phyloP scores from a whole-genome alignment of 1,284 basidiomycete genomes.

The Violaceomyces palustris region DNA sequence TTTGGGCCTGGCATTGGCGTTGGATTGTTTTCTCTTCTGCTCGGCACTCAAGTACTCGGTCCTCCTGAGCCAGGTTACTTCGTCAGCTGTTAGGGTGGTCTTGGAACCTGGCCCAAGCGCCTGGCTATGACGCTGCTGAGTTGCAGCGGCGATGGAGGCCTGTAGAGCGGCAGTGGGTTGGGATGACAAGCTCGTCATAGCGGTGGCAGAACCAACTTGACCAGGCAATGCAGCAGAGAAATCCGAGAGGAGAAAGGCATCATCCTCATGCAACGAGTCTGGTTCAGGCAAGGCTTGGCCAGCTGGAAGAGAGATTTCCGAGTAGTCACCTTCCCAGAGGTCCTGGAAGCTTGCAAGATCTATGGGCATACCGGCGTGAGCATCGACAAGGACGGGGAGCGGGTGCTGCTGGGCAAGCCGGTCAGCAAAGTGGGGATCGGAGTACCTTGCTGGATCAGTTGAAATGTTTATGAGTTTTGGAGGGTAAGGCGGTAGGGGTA shows the following conservation, averaged over 20 bases:
- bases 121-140: slow-evolving; percentile 26
- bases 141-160: slow-evolving; percentile 16
- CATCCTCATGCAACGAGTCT: slow-evolving; percentile 34
- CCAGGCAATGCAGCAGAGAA: slow-evolving; percentile 25
- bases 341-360: slow-evolving; percentile 45
- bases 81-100: slow-evolving; percentile 25
- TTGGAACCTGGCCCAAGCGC: slow-evolving; percentile 27
- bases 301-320: slow-evolving; percentile 13
- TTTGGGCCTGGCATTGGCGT: slow-evolving; percentile 18
- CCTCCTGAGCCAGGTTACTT: slow-evolving; percentile 48
- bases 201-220: slow-evolving; percentile 6
- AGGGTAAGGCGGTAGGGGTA: slow-evolving; percentile 50
- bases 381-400: slow-evolving; percentile 45
- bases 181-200: slow-evolving; percentile 19
- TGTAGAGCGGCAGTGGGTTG: slow-evolving; percentile 11
- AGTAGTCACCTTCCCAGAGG: slow-evolving; percentile 39
- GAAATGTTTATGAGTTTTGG: slow-evolving; percentile 45
- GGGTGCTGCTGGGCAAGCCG: slow-evolving; percentile 42
- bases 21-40: slow-evolving; percentile 30
- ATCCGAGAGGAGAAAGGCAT: slow-evolving; percentile 45
- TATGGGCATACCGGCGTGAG: slow-evolving; percentile 49
- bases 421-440: slow-evolving; percentile 41
- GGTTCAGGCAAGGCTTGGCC: slow-evolving; percentile 12
- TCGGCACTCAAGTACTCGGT: slow-evolving; percentile 50
- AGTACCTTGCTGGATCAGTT: slow-evolving; percentile 38